phyloP scores from a whole-genome alignment of 2,329 filamentous ascomycete species.

The Mycosphaerella sp. region DNA sequence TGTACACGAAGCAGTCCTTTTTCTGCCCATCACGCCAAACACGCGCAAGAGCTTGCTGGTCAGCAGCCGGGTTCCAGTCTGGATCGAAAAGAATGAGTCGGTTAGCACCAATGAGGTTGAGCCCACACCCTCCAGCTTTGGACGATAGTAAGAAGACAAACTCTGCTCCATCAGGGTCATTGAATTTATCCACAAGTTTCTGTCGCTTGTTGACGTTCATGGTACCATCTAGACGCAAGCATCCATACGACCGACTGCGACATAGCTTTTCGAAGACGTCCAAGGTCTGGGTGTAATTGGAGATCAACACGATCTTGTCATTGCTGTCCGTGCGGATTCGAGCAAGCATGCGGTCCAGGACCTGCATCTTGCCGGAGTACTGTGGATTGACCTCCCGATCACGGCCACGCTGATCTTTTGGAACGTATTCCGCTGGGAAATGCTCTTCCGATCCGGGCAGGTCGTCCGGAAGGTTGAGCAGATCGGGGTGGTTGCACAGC shows the following conservation, averaged over 20 bases:
- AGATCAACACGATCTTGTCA: slow-evolving; percentile 98
- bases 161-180: slow-evolving; percentile 81
- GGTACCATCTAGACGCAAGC: slow-evolving; percentile 83
- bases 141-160: slow-evolving; percentile 95
- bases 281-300: slow-evolving; percentile 94
- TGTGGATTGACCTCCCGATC: slow-evolving; percentile 89
- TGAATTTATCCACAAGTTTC: slow-evolving; percentile 97
- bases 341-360: slow-evolving; percentile 89
- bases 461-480: slow-evolving; percentile 75
- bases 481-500: slow-evolving; percentile 94
- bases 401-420: slow-evolving; percentile 77
- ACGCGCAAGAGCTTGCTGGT: slow-evolving; percentile 92
- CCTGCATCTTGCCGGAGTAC: slow-evolving; percentile 98
- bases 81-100: slow-evolving; percentile 93
- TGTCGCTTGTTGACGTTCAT: slow-evolving; percentile 98
- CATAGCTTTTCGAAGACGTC: slow-evolving; percentile 92
- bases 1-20: slow-evolving; percentile 98
- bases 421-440: slow-evolving; percentile 81
- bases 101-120: slow-evolving; percentile 93
- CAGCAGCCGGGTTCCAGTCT: slow-evolving; percentile 90
- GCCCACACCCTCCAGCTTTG: slow-evolving; percentile 92
- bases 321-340: slow-evolving; percentile 94
- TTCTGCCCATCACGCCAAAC: slow-evolving; percentile 99
- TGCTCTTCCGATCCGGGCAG: slow-evolving; percentile 77
- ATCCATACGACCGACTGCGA: slow-evolving; percentile 75